These are phyloP conservation scores for Neonectria sp. DNA, from an alignment of 2,329 filamentous ascomycete species.

Conservation along the genomic window DNA sequence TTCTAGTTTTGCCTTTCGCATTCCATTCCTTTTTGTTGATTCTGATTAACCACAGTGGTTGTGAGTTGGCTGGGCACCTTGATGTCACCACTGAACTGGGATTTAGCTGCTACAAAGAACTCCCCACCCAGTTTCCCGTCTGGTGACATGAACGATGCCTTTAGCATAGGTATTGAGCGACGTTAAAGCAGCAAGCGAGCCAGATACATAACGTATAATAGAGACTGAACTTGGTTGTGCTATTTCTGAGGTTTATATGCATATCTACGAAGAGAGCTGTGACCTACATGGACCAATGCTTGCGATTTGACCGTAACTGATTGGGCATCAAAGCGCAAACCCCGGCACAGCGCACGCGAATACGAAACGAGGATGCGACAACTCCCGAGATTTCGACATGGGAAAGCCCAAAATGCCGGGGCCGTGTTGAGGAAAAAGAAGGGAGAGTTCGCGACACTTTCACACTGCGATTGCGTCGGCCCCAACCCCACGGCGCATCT, in stretches of 20 bases:
- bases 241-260: neutral
- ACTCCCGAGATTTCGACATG: slow-evolving; percentile 19
- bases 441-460: neutral
- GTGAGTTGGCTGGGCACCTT: neutral
- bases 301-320: slow-evolving; percentile 13
- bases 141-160: too few relatives aligned
- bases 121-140: too few relatives aligned
- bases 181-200: too few relatives aligned
- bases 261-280: neutral
- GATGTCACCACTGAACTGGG: too few relatives aligned
- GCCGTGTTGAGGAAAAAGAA: neutral
- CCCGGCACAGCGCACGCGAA: slow-evolving; percentile 17
- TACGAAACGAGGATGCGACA: slow-evolving; percentile 16
- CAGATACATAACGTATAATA: neutral
- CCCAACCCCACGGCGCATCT: neutral
- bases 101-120: too few relatives aligned
- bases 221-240: neutral
- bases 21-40: neutral
- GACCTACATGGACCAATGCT: slow-evolving; percentile 9
- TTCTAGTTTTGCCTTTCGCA: too few relatives aligned
- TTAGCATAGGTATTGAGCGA: too few relatives aligned
- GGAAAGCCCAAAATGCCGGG: neutral
- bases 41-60: too few relatives aligned
- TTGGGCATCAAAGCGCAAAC: slow-evolving; percentile 2
- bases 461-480: slow-evolving; percentile 17